Evolutionary conservation across 768 basidiomycete genomes (phyloP), one percentile per base, ranked within the genome.

Genomic region (Lactarius trivialis): DNA sequence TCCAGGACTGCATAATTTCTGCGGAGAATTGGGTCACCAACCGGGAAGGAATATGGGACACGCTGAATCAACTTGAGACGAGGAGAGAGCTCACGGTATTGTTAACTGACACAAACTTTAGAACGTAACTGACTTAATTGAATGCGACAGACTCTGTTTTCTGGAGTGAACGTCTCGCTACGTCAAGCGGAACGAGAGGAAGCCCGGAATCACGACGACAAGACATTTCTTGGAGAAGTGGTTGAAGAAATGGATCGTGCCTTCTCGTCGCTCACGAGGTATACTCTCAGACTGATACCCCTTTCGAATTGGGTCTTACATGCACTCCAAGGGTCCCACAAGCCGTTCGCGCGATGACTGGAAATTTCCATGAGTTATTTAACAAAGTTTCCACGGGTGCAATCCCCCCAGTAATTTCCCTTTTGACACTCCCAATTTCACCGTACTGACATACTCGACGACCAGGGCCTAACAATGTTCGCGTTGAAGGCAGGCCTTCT

Each of bases 1-100:
- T 65, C 12, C 61, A 63, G 3, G 57, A 63, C 19, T 58, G 61
- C 9, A 50, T 65, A 4, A 9, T 14, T 19, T 57, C 56, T 28
- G n/a, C 56, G 1, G 60, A 63, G 8, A 34, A 9, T 53, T 65
- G 64, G 64, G 64, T 39, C 8, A 32, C 48, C 15, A 65, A 65
- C 45, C 61, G 64, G 15, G 48, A 63, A 19, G 26, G 51, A 28
- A 37, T 65, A 11, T 62, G 64, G 55, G 7, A 1, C 1, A 21
- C 53, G 7, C 41, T 65, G 36, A 30, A 41, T 33, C 24, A 8
- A 28, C 56, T 65, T 19, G 61, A 63, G 51, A 65, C 61, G 21
- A 41, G 1, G 14, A 21, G 5, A 30, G 45, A 63, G n/a, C 32
- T 65, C 3, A 43, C 17, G 64, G 64, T 63, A 55, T n/a, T 12